These are phyloP conservation scores for Fraxinus angustifolia DNA, from an alignment of 305 asterid species.

Conservation along the genomic window DNA sequence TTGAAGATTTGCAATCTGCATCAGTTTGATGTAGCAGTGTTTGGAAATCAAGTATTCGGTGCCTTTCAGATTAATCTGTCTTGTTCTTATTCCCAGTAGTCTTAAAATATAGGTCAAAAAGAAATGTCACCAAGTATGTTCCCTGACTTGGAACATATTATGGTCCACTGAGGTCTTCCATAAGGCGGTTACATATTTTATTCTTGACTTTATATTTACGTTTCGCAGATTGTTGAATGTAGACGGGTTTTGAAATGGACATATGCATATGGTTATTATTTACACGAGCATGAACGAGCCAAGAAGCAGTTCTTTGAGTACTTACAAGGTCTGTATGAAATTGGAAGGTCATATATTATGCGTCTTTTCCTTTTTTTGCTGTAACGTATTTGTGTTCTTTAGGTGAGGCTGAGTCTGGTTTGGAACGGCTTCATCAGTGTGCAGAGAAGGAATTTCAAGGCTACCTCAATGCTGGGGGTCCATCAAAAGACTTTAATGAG, in stretches of 20 bases:
- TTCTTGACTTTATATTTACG: slow-evolving; percentile 20
- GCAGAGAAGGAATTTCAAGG: slow-evolving; percentile 85
- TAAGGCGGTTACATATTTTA: slow-evolving; percentile 3
- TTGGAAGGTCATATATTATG: slow-evolving; percentile 10
- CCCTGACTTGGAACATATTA: neutral
- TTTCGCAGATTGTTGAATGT: slow-evolving; percentile 80
- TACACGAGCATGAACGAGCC: slow-evolving; percentile 68
- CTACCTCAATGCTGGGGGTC: slow-evolving; percentile 63
- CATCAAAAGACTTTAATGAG: slow-evolving; percentile 70
- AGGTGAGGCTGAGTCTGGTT: slow-evolving; percentile 96
- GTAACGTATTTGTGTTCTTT: slow-evolving; percentile 19
- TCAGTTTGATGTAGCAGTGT: neutral
- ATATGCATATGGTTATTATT: slow-evolving; percentile 85
- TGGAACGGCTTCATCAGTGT: slow-evolving; percentile 92
- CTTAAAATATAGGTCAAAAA: neutral
- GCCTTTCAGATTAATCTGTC: slow-evolving; percentile 4
- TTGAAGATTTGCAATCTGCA: neutral
- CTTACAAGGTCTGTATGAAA: slow-evolving; percentile 58
- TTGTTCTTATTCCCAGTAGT: slow-evolving; percentile 1
- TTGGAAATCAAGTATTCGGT: neutral
- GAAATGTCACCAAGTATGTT: neutral
- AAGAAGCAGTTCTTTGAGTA: slow-evolving; percentile 88
- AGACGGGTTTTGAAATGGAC: slow-evolving; percentile 93
- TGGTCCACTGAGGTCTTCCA: slow-evolving; percentile 18
- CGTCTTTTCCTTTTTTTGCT: slow-evolving; percentile 13